Conservation (phyloP, 371 early-diverging fungal species). For the Encephalitozoon hellem region DNA sequence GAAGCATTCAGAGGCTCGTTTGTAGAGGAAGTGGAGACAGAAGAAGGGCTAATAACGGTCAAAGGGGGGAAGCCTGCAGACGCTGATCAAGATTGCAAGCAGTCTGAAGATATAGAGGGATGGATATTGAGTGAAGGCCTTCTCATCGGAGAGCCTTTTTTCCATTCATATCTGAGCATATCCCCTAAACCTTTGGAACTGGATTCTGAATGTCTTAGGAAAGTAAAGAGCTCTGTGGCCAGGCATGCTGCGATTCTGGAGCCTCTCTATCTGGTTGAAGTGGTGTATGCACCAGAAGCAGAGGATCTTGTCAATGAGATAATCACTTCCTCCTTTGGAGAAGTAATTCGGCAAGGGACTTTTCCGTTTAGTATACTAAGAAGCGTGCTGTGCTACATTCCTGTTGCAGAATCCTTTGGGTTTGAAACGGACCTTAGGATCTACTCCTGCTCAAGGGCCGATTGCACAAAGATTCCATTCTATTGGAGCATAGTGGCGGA, state of each 20-base stretch:
- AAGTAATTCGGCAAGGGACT: neutral
- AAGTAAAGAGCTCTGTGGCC: neutral
- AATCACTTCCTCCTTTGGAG: neutral
- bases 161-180: neutral
- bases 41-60: neutral
- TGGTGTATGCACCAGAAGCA: neutral
- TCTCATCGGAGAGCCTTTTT: neutral
- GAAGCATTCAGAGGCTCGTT: neutral
- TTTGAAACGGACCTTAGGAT: constrained; percentile 87
- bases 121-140: neutral
- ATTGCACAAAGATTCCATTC: constrained; percentile 82
- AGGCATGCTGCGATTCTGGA: neutral
- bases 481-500: constrained; percentile 69
- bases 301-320: neutral
- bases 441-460: constrained; percentile 85
- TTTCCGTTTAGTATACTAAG: neutral
- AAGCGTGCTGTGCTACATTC: constrained; percentile 63
- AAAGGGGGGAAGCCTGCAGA: neutral
- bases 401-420: constrained; percentile 83
- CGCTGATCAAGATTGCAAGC: neutral
- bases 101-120: neutral
- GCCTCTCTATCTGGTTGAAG: neutral
- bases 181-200: neutral
- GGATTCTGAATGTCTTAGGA: neutral
- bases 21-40: neutral